A percentile compares a stretch with the other conserved stretches of the same genome.
Evolutionary conservation across 306 rosid genomes (phyloP).

Genomic region (Myrica gale): DNA sequence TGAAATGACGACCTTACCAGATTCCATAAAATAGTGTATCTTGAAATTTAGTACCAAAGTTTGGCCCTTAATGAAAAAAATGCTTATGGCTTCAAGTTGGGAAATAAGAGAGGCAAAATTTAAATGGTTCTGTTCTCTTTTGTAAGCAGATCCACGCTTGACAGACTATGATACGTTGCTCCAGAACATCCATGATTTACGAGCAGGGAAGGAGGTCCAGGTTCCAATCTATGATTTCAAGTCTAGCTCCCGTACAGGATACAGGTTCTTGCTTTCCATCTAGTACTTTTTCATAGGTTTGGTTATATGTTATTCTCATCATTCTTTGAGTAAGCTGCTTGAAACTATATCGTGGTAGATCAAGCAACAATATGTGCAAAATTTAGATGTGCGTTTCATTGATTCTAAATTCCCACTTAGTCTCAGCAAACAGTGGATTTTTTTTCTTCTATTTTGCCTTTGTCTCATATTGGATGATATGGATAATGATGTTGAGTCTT

Average conservation of each 20-base stretch:
- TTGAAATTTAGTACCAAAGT: conserved; percentile 26
- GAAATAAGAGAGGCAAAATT: conserved; percentile 14
- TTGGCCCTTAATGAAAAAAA: conserved; percentile 5
- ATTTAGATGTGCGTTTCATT: conserved; percentile 1
- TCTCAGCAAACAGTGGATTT: background rate
- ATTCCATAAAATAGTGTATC: conserved; percentile 18
- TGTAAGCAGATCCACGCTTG: conserved; percentile 88
- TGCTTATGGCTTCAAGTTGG: conserved; percentile 26
- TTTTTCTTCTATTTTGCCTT: background rate
- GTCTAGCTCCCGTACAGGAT: conserved; percentile 87
- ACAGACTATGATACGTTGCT: conserved; percentile 93
- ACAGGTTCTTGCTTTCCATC: conserved; percentile 57
- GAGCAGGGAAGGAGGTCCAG: conserved; percentile 73
- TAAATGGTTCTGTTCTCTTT: conserved; percentile 24
- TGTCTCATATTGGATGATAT: background rate
- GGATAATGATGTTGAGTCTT: background rate
- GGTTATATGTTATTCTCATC: conserved; percentile 19
- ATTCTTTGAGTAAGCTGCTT: background rate
- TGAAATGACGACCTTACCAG: conserved; percentile 9
- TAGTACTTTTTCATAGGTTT: conserved; percentile 25
- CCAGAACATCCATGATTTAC: conserved; percentile 81
- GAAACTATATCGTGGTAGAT: conserved; percentile 9
- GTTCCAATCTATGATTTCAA: conserved; percentile 97
- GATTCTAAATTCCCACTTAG: too few species aligned
- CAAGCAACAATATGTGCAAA: conserved; percentile 1